phyloP scores from a whole-genome alignment of 805 yeast species.

The Nakazawaea populi region DNA sequence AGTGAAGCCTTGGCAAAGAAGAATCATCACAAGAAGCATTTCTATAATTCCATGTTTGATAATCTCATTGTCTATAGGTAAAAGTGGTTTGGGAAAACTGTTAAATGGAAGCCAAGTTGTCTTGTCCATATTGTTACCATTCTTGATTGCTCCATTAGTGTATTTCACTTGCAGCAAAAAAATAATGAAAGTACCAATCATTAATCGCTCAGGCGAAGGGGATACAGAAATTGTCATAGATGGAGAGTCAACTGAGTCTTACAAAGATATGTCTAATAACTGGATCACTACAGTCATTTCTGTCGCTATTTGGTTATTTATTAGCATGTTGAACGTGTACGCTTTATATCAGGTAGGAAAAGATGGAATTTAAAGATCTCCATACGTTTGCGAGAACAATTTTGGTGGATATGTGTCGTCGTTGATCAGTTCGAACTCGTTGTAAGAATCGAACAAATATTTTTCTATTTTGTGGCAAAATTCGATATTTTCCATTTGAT shows the following conservation, averaged over 20 bases:
- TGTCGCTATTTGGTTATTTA: conserved; percentile 57
- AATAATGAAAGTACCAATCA: conserved; percentile 48
- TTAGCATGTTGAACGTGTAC: conserved; percentile 61
- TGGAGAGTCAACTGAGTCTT: neutral
- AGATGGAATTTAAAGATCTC: conserved; percentile 11
- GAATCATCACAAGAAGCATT: conserved; percentile 65
- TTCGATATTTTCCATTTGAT: conserved; percentile 22
- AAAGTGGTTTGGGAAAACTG: conserved; percentile 59
- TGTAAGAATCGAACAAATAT: conserved; percentile 23
- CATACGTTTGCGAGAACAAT: conserved; percentile 20
- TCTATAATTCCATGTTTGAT: conserved; percentile 72
- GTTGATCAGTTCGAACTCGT: conserved; percentile 28
- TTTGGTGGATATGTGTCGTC: conserved; percentile 25
- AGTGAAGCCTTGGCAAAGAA: conserved; percentile 71
- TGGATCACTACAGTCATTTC: conserved; percentile 51
- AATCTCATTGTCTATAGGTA: conserved; percentile 62
- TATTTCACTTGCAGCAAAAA: conserved; percentile 65
- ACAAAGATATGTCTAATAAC: conserved; percentile 50
- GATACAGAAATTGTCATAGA: conserved; percentile 4
- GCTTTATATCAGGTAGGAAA: conserved; percentile 39
- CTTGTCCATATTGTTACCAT: conserved; percentile 70
- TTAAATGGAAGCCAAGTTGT: conserved; percentile 78
- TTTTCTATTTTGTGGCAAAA: conserved; percentile 23
- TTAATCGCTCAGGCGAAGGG: neutral
- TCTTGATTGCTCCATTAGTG: conserved; percentile 74